Evolutionary conservation across 1,284 basidiomycete species (phyloP).

Genomic region (Xerocomus minutiporus): DNA sequence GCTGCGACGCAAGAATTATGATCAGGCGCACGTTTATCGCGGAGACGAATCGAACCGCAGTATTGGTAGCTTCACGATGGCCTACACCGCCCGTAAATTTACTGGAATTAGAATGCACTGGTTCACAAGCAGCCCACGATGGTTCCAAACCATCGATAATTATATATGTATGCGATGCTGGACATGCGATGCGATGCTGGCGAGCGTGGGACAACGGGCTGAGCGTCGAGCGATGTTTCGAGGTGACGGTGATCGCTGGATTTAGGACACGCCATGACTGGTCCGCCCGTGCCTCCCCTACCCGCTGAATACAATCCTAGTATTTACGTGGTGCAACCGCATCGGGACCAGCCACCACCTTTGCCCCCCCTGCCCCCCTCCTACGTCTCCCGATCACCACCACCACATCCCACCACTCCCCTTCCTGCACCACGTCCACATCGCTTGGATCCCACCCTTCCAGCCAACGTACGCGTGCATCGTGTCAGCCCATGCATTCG

Average conservation of each 20-base stretch:
- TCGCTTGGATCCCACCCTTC: constrained; percentile 55
- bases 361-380: constrained; percentile 43
- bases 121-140: too few relatives aligned
- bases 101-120: too few relatives aligned
- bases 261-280: constrained; percentile 6
- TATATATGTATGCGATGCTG: too few relatives aligned
- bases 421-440: constrained; percentile 68
- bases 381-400: constrained; percentile 21
- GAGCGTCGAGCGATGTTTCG: background rate
- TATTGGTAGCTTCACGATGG: too few relatives aligned
- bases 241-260: too few relatives aligned
- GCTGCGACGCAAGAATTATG: too few relatives aligned
- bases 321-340: constrained; percentile 4
- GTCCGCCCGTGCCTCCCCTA: constrained; percentile 26
- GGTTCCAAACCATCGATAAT: too few relatives aligned
- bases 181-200: too few relatives aligned
- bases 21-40: too few relatives aligned
- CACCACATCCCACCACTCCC: constrained; percentile 38
- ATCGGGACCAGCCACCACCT: constrained; percentile 31
- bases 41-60: too few relatives aligned
- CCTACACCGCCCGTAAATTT: too few relatives aligned
- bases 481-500: constrained; percentile 1
- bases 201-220: too few relatives aligned
- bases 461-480: constrained; percentile 52
- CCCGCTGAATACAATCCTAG: constrained; percentile 4